These are phyloP conservation scores for Sedum album DNA, from an alignment of 164 flowering plant species.

Conservation along the genomic window DNA sequence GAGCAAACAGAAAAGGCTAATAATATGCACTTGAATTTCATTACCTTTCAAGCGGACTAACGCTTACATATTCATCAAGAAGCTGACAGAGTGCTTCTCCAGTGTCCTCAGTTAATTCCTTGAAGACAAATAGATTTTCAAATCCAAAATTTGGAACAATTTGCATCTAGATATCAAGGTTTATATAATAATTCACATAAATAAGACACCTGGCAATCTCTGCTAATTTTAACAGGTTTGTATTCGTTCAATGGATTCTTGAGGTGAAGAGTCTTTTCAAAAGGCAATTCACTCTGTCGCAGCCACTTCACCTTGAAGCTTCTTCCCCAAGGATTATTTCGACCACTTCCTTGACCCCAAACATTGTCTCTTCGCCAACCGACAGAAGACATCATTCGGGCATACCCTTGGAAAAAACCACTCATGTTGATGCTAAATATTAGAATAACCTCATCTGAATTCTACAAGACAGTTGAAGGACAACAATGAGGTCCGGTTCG, in stretches of 20 bases:
- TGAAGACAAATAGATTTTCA: constrained; percentile 16
- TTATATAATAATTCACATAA: not conserved
- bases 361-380: constrained; percentile 84
- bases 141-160: not conserved
- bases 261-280: constrained; percentile 83
- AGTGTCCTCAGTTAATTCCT: constrained; percentile 77
- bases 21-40: constrained; percentile 16
- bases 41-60: constrained; percentile 38
- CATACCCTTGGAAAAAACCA: constrained; percentile 96
- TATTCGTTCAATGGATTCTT: constrained; percentile 81
- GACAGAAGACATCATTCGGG: constrained; percentile 85
- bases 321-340: constrained; percentile 78
- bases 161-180: not conserved
- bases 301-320: constrained; percentile 87
- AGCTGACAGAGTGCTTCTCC: constrained; percentile 86
- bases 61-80: constrained; percentile 46
- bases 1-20: not conserved
- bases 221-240: constrained; percentile 90
- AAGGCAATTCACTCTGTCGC: constrained; percentile 58
- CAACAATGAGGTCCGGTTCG: constrained; percentile 15
- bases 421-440: constrained; percentile 97
- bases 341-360: constrained; percentile 66
- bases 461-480: constrained; percentile 51
- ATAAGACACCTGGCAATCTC: constrained; percentile 80
- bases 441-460: constrained; percentile 66